Percentiles rank a stretch among this genome's conserved stretches.
Evolutionary conservation across 805 yeast genomes (phyloP).

Genomic region (Wickerhamiella parazyma): DNA sequence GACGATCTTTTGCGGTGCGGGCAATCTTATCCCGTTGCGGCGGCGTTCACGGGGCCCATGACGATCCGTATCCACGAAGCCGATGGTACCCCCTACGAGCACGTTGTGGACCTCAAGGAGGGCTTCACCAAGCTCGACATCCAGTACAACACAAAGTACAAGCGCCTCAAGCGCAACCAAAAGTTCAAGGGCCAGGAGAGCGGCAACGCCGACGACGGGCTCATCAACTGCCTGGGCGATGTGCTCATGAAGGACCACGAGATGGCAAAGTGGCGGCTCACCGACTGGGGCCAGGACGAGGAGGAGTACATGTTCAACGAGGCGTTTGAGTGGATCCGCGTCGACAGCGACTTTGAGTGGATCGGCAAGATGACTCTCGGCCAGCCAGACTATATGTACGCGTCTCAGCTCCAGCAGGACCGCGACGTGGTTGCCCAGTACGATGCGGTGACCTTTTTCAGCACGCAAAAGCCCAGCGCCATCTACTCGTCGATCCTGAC

Average conservation of each 20-base stretch:
- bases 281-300: conserved; percentile 57
- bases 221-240: conserved; percentile 59
- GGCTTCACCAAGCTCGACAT: conserved; percentile 76
- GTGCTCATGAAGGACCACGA: conserved; percentile 51
- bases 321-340: conserved; percentile 94
- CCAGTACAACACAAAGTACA: conserved; percentile 88
- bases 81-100: conserved; percentile 97
- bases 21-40: conserved; percentile 17
- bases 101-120: conserved; percentile 83
- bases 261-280: conserved; percentile 53
- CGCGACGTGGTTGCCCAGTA: conserved; percentile 92
- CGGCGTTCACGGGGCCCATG: conserved; percentile 71
- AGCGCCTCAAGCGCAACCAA: conserved; percentile 56
- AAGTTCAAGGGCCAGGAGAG: conserved; percentile 27
- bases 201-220: conserved; percentile 22
- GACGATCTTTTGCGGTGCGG: conserved; percentile 16
- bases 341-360: conserved; percentile 98
- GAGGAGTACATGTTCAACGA: conserved; percentile 59
- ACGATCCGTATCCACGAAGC: conserved; percentile 95
- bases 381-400: conserved; percentile 91
- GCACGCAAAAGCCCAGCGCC: conserved; percentile 42
- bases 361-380: conserved; percentile 65
- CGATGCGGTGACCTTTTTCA: conserved; percentile 67
- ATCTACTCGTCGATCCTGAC: conserved; percentile 65
- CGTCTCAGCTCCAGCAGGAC: conserved; percentile 86